Percentiles rank a stretch among this genome's conserved stretches.
Evolutionary conservation across 139 green algal species (phyloP).

Genomic region (Eudorina sp.): DNA sequence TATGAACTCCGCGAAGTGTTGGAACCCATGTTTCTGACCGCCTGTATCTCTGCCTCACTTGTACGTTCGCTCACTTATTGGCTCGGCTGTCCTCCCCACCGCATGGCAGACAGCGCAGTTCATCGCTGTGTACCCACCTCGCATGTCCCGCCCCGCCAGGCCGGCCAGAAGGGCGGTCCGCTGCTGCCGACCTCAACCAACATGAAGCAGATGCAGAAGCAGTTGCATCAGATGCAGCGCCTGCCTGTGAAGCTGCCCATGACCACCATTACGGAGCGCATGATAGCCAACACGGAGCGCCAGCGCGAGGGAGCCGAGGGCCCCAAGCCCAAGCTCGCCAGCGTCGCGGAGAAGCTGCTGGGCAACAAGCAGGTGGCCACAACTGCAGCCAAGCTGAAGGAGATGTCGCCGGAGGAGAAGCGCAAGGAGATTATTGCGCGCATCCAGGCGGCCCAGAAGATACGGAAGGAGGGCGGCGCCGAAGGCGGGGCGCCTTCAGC

Average conservation of each 20-base stretch:
- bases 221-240: slow-evolving; percentile 43
- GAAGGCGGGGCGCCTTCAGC: neutral
- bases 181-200: slow-evolving; percentile 37
- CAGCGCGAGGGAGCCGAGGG: neutral
- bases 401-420: slow-evolving; percentile 45
- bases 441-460: slow-evolving; percentile 26
- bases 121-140: too few species aligned
- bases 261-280: slow-evolving; percentile 51
- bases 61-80: too few species aligned
- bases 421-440: slow-evolving; percentile 35
- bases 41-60: too few species aligned
- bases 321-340: slow-evolving; percentile 25
- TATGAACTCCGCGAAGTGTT: too few species aligned
- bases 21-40: too few species aligned
- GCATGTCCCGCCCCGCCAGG: too few species aligned
- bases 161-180: slow-evolving; percentile 21
- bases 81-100: too few species aligned
- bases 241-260: slow-evolving; percentile 49
- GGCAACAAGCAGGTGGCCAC: slow-evolving; percentile 10
- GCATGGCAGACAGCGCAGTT: too few species aligned
- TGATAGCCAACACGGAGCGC: slow-evolving; percentile 40
- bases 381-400: slow-evolving; percentile 22
- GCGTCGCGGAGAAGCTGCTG: slow-evolving; percentile 48
- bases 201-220: slow-evolving; percentile 47
- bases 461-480: neutral